These are phyloP conservation scores for Boletellus sp. DNA, from an alignment of 1,284 basidiomycete genomes.

Conservation along the genomic window DNA sequence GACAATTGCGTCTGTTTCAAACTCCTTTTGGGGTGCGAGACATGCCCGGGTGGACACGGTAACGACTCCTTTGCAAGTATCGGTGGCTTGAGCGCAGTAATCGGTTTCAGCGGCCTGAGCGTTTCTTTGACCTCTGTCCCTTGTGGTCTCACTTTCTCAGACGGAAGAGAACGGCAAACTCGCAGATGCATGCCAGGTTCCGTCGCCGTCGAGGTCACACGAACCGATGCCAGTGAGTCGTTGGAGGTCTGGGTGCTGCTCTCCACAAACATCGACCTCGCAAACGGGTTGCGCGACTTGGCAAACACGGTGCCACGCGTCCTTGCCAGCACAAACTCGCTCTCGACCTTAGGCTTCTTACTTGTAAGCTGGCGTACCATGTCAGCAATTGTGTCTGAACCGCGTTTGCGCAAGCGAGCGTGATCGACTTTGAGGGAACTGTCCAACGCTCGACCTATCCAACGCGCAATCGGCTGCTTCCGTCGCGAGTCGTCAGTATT, in stretches of 20 bases:
- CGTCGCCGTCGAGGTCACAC: background rate
- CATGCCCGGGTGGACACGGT: constrained; percentile 7
- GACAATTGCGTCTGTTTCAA: constrained; percentile 24
- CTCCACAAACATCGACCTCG: constrained; percentile 24
- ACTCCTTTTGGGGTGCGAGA: constrained; percentile 1
- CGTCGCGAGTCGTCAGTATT: background rate
- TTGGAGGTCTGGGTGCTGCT: background rate
- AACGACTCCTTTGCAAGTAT: constrained; percentile 29
- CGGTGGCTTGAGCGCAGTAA: constrained; percentile 36
- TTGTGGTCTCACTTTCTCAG: background rate
- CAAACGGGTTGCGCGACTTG: constrained; percentile 24
- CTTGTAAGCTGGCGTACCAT: constrained; percentile 21
- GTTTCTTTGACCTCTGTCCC: constrained; percentile 1
- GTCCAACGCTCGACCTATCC: constrained; percentile 5
- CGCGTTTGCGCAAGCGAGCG: constrained; percentile 25
- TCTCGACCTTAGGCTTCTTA: constrained; percentile 26
- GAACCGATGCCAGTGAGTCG: background rate
- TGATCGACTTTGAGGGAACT: constrained; percentile 20
- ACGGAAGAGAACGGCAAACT: constrained; percentile 6
- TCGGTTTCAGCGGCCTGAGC: constrained; percentile 35
- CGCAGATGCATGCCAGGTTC: constrained; percentile 7
- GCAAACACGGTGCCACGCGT: background rate
- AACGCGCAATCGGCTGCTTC: background rate
- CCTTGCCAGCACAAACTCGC: constrained; percentile 22
- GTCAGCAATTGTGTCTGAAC: constrained; percentile 17